Evolutionary conservation across 345 rosid species (phyloP), one percentile per base, ranked within the genome.

Genomic region (Pseudoturritis turrita): DNA sequence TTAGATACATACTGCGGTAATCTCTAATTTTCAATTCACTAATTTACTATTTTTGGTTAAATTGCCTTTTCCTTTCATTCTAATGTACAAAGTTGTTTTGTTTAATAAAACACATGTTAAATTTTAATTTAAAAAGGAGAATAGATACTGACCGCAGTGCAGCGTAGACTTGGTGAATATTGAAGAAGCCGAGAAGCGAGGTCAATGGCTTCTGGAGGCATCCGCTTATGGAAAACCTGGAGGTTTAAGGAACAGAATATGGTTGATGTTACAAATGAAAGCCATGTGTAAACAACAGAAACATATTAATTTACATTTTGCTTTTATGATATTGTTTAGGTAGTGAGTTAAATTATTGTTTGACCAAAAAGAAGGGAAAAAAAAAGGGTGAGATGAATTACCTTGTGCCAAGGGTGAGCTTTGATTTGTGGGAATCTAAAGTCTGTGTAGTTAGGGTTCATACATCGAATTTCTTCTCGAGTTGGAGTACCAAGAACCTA

Each of bases 351-450:
- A 23, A 19, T 11, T 37, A 23, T 8, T 44, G 44, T 21, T 63
- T 21, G 26, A 33, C 15, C 62, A 47, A 3, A 23, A 19, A 13
- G n/a, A n/a, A n/a, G n/a, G n/a, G n/a, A n/a, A 19, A 19, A 23
- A 28, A 14, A 62, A 45, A 7, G 56, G 60, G 56, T 44, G 46
- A 66, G 65, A 33, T 11, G 18, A 50, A 49, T 57, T 17, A 88
- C 93, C 88, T 90, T 90, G 81, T 89, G 92, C 96, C 96, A 89
- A 6, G 96, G 96, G 57, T 84, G 96, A 56, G 90, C 96, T 80
- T 87, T 87, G 57, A 87, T 82, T 71, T 87, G 92, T 5, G 92
- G 96, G 64, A 86, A 89, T 70, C 87, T 89, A 70, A 87, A 86
- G 55, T 90, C 91, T 19, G 85, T 86, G 78, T 87, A 90, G 68